Evolutionary conservation across 768 basidiomycete species (phyloP), one percentile per base, ranked within the genome.

Genomic region (Daedaleopsis sinensis): DNA sequence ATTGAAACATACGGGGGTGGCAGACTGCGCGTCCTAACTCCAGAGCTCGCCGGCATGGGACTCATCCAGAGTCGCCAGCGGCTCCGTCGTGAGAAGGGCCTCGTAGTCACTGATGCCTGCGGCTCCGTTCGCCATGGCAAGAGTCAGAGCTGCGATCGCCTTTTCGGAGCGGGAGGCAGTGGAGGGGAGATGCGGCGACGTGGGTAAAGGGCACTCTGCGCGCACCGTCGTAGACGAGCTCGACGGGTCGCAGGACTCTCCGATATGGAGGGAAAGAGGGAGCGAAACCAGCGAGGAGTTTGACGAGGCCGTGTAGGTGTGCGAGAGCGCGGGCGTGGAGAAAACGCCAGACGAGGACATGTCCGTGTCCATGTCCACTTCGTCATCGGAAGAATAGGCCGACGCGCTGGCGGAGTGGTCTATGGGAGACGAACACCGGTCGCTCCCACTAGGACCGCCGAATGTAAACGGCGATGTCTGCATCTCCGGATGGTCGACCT

Each of bases 101-200:
- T 76, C 74, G 58, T 87, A 88, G 67, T 88, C 86, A 55, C 78
- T 79, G 42, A 88, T 69, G 27, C 84, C 80, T 6, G 82, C 85
- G 11, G 86, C 86, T 44, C 86, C 87, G 61, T 82, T 87, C 13
- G 87, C 86, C 74, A 88, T 79, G 18, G 84, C 85, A 3, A 88
- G 72, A 36, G 77, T 78, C 35, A 88, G 77, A 18, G 84, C 84
- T 18, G 85, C 85, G 52, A 88, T 77, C 16, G 83, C 83, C 67
- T 85, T 87, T 65, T 88, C 86, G 19, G 83, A 75, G 38, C 76
- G 78, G 47, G 84, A 79, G 12, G 84, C 71, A 19, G 76, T 63
- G n/a, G 68, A 60, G 10, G 65, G 69, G 27, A 67, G 55, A 51
- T 44, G 54, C 16, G 46, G 42, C 57, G 55, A 51, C 39, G 62